Evolutionary conservation across 2,329 filamentous ascomycete genomes (phyloP).

Genomic region (Aureobasidium sp.): DNA sequence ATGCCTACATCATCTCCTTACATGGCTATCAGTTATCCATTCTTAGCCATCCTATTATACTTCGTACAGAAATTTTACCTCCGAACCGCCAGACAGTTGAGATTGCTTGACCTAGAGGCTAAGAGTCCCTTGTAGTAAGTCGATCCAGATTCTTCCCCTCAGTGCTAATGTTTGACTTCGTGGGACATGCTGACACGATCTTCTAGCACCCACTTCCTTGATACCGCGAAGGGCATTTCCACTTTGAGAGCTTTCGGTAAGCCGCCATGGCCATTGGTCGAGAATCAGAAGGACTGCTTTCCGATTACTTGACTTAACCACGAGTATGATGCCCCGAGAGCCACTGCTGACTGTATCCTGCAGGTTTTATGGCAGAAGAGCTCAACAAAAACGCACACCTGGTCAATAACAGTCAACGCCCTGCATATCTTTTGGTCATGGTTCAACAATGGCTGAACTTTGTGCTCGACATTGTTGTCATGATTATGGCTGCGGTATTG

Average conservation of each 20-base stretch:
- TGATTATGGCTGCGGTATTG: constrained; percentile 24
- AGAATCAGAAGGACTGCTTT: constrained; percentile 16
- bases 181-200: constrained; percentile 36
- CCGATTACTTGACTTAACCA: not conserved
- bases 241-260: constrained; percentile 49
- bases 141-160: too few relatives aligned
- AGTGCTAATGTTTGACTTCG: not conserved
- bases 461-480: constrained; percentile 36
- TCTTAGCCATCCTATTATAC: constrained; percentile 36
- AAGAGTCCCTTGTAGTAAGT: constrained; percentile 44
- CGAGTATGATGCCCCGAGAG: not conserved
- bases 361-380: constrained; percentile 41
- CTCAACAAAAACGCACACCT: constrained; percentile 19
- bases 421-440: constrained; percentile 40
- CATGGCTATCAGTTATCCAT: constrained; percentile 26
- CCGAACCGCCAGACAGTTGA: constrained; percentile 41
- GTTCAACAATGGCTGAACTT: constrained; percentile 40
- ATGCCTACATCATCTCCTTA: constrained; percentile 31
- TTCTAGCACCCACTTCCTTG: constrained; percentile 42
- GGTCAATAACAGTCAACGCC: constrained; percentile 37
- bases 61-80: constrained; percentile 45
- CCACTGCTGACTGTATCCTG: constrained; percentile 35
- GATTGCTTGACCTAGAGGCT: constrained; percentile 49
- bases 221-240: constrained; percentile 41
- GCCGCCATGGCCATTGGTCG: constrained; percentile 29